These are phyloP conservation scores for Diaporthe ilicicola DNA, from an alignment of 2,329 filamentous ascomycete species.

Conservation along the genomic window DNA sequence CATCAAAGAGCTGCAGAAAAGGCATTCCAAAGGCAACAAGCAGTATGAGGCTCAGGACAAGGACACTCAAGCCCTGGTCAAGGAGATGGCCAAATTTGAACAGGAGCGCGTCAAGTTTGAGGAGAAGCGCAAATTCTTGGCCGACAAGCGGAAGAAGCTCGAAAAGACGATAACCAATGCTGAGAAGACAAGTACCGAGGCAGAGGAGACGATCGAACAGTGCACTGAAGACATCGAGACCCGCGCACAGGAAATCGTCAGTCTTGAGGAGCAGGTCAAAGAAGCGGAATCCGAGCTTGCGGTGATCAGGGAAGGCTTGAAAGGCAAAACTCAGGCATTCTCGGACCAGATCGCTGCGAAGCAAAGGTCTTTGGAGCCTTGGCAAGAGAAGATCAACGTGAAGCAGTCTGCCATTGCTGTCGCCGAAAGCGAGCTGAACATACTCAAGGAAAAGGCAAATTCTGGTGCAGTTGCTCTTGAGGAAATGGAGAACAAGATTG, in stretches of 20 bases:
- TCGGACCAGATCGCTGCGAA: constrained; percentile 92
- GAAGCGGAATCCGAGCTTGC: constrained; percentile 83
- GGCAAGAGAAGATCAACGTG: constrained; percentile 96
- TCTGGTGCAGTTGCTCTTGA: constrained; percentile 85
- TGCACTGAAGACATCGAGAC: constrained; percentile 81
- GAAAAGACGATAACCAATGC: constrained; percentile 86
- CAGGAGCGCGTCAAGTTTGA: constrained; percentile 98
- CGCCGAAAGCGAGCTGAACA: constrained; percentile 92
- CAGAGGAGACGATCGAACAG: constrained; percentile 79
- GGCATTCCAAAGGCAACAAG: constrained; percentile 83
- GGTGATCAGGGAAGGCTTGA: constrained; percentile 84
- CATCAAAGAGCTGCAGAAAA: constrained; percentile 88
- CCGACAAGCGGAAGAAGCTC: constrained; percentile 91
- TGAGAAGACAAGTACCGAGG: constrained; percentile 77
- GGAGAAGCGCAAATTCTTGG: constrained; percentile 94
- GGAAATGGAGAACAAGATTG: constrained; percentile 83
- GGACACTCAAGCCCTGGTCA: constrained; percentile 78
- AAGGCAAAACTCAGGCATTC: constrained; percentile 94
- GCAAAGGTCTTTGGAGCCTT: constrained; percentile 94
- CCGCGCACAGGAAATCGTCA: constrained; percentile 75
- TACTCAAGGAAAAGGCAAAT: constrained; percentile 88
- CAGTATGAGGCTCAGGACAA: constrained; percentile 87
- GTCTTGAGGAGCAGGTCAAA: constrained; percentile 79
- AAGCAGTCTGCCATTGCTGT: constrained; percentile 95
- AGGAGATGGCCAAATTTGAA: constrained; percentile 91